Evolutionary conservation across 2,329 filamentous ascomycete species (phyloP).

Genomic region (Calonectria hongkongensis): DNA sequence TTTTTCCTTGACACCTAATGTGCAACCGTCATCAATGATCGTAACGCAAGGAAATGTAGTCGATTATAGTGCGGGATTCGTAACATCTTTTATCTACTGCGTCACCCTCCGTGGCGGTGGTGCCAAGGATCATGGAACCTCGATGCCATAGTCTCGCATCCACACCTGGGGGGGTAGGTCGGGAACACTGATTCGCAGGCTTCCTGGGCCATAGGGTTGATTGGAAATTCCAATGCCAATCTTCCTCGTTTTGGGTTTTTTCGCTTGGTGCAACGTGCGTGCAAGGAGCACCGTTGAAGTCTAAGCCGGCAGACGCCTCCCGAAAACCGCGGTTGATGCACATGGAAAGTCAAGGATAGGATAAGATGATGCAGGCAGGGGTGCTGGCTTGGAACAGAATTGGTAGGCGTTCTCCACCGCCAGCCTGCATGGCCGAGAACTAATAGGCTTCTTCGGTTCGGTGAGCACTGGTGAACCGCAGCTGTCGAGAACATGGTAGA

Average conservation of each 20-base stretch:
- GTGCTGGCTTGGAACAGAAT: background rate
- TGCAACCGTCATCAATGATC: conserved; percentile 40
- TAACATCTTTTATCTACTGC: conserved; percentile 34
- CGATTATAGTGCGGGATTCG: conserved; percentile 21
- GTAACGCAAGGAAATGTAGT: conserved; percentile 34
- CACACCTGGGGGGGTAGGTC: background rate
- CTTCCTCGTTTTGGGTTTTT: conserved; percentile 18
- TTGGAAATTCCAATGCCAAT: conserved; percentile 2
- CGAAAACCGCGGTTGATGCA: background rate
- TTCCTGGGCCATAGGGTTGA: background rate
- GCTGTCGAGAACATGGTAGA: background rate
- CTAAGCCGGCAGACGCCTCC: background rate
- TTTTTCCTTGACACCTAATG: conserved; percentile 38
- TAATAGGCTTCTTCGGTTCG: background rate
- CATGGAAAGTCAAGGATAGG: background rate
- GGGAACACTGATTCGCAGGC: background rate
- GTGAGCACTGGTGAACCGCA: too few species aligned
- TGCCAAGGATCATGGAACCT: background rate
- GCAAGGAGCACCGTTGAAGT: background rate
- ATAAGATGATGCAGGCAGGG: conserved; percentile 1
- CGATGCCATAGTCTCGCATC: background rate
- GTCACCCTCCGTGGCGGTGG: background rate
- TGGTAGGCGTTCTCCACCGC: background rate
- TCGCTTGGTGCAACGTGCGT: conserved; percentile 3
- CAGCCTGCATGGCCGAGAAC: background rate